These are phyloP conservation scores for Penicillium odoratum DNA, from an alignment of 495 filamentous ascomycete genomes.

Conservation along the genomic window DNA sequence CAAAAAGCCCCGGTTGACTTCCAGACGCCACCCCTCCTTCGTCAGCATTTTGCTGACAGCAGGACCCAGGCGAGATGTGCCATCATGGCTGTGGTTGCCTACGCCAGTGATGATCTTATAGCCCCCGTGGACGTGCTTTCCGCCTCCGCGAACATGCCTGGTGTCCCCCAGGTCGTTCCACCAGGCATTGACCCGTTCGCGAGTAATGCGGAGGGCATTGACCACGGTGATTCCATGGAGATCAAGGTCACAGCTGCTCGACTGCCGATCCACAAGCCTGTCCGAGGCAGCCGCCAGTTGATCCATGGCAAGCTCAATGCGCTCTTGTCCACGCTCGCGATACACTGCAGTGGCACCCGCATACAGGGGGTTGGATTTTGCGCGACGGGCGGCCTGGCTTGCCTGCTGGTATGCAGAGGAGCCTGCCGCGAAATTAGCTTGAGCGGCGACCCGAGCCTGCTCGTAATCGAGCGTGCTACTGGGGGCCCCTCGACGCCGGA, in stretches of 20 bases:
- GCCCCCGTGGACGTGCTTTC: slow-evolving; percentile 42
- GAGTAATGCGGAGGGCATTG: slow-evolving; percentile 75
- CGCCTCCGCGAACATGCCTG: slow-evolving; percentile 47
- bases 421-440: slow-evolving; percentile 42
- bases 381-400: slow-evolving; percentile 58
- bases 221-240: slow-evolving; percentile 81
- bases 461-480: slow-evolving; percentile 26
- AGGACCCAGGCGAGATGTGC: slow-evolving; percentile 70
- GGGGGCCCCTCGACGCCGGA: slow-evolving; percentile 1
- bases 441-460: slow-evolving; percentile 27
- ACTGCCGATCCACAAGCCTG: slow-evolving; percentile 60
- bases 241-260: slow-evolving; percentile 60
- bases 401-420: slow-evolving; percentile 59
- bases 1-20: slow-evolving; percentile 64
- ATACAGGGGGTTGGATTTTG: slow-evolving; percentile 65
- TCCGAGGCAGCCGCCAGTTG: slow-evolving; percentile 56
- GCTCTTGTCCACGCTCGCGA: slow-evolving; percentile 54
- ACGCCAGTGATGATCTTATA: slow-evolving; percentile 79
- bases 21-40: slow-evolving; percentile 79
- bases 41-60: slow-evolving; percentile 77
- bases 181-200: slow-evolving; percentile 67
- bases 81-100: slow-evolving; percentile 76
- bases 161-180: slow-evolving; percentile 71
- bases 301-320: slow-evolving; percentile 44
- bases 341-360: slow-evolving; percentile 69